Percentiles rank a stretch among this genome's conserved stretches.
Conservation (phyloP, 1,284 basidiomycete species). For the Cryptococcus sp. region DNA sequence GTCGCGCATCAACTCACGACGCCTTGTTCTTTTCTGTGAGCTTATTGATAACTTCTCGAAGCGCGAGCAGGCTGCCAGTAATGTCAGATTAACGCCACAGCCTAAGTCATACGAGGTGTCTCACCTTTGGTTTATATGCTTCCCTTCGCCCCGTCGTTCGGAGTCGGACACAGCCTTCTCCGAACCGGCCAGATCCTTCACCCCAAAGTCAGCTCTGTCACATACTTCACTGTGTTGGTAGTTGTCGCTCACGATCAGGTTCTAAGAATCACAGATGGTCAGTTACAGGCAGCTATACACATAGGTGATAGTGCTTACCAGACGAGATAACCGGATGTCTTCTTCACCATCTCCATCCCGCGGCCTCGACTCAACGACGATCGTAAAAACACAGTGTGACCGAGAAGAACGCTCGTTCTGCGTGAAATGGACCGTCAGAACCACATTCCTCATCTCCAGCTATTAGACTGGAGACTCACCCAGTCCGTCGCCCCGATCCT, state of each 20-base stretch:
- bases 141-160: constrained; percentile 56
- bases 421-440: neutral
- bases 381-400: constrained; percentile 56
- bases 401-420: constrained; percentile 56
- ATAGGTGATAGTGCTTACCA: constrained; percentile 26
- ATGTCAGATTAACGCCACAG: constrained; percentile 8
- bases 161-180: constrained; percentile 56
- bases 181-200: constrained; percentile 56
- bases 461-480: constrained; percentile 28
- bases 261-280: constrained; percentile 34
- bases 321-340: constrained; percentile 45
- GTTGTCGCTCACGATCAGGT: constrained; percentile 48
- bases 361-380: constrained; percentile 50
- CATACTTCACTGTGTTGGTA: no score
- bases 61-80: constrained; percentile 48
- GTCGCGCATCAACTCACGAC: constrained; percentile 13
- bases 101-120: neutral
- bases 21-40: constrained; percentile 52
- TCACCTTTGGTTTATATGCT: constrained; percentile 57
- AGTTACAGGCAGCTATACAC: neutral
- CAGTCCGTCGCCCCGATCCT: constrained; percentile 58
- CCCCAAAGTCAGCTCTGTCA: neutral
- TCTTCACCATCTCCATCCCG: constrained; percentile 36
- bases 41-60: constrained; percentile 58
- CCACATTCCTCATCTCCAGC: neutral